Conservation (phyloP, 2,329 filamentous ascomycete genomes). For the Pezicula neosporulosa region DNA sequence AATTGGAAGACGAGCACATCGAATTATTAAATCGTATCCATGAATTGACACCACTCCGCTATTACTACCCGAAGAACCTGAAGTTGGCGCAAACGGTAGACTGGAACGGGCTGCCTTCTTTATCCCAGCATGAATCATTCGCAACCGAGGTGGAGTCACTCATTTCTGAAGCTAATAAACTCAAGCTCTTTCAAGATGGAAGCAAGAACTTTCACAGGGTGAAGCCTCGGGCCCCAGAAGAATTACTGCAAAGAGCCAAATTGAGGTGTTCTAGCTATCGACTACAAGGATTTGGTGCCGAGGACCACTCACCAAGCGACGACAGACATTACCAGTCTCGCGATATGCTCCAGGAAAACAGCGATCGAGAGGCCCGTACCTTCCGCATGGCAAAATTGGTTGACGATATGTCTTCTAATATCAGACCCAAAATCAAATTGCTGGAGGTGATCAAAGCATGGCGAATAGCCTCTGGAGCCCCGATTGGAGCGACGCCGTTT, state of each 20-base stretch:
- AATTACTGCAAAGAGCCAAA: constrained; percentile 22
- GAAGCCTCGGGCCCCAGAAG: constrained; percentile 9
- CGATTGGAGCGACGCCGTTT: not conserved
- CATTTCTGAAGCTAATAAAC: constrained; percentile 27
- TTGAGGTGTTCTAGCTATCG: constrained; percentile 31
- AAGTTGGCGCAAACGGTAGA: constrained; percentile 42
- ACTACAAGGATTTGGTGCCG: constrained; percentile 33
- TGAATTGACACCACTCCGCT: constrained; percentile 36
- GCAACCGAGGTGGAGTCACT: constrained; percentile 31
- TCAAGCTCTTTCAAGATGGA: constrained; percentile 26
- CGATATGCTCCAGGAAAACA: constrained; percentile 17
- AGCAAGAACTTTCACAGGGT: not conserved
- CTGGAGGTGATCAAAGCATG: constrained; percentile 18
- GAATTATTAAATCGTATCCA: constrained; percentile 35
- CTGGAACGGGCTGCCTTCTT: constrained; percentile 38
- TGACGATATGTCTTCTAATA: constrained; percentile 12
- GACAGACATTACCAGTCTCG: constrained; percentile 32
- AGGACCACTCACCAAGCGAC: constrained; percentile 25
- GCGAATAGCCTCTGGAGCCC: not conserved
- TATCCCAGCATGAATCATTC: constrained; percentile 44
- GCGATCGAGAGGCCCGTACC: constrained; percentile 5
- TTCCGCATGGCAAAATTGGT: constrained; percentile 15
- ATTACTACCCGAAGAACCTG: constrained; percentile 40
- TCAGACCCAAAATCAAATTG: constrained; percentile 10
- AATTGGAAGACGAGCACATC: constrained; percentile 33